Conservation (phyloP, 768 basidiomycete genomes). For the Punctularia strigosozonata region DNA sequence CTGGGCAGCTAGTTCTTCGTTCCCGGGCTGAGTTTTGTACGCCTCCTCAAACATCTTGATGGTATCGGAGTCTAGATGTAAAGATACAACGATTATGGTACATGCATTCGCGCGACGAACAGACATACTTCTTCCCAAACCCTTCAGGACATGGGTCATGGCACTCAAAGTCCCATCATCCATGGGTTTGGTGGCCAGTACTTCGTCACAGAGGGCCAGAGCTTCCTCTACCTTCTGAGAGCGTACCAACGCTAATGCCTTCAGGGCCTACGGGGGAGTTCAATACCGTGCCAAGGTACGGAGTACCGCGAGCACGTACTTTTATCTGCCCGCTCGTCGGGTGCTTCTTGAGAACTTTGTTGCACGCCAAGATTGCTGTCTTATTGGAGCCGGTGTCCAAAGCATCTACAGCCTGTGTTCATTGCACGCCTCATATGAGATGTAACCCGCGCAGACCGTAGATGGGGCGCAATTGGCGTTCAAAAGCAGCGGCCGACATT, state of each 20-base stretch:
- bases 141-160: conserved; percentile 76
- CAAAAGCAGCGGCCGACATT: conserved; percentile 49
- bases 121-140: conserved; percentile 53
- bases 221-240: conserved; percentile 82
- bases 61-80: conserved; percentile 56
- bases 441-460: conserved; percentile 44
- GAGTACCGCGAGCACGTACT: conserved; percentile 22
- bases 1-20: conserved; percentile 77
- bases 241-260: conserved; percentile 75
- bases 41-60: conserved; percentile 81
- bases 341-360: conserved; percentile 81
- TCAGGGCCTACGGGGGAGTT: conserved; percentile 46
- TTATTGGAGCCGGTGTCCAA: conserved; percentile 82
- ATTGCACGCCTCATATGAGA: neutral
- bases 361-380: conserved; percentile 74
- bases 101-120: neutral
- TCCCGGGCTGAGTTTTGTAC: conserved; percentile 66
- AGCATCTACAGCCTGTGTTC: conserved; percentile 58
- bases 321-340: conserved; percentile 64
- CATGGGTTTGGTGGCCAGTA: conserved; percentile 59
- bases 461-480: conserved; percentile 78
- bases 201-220: conserved; percentile 66
- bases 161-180: conserved; percentile 66
- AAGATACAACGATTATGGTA: conserved; percentile 3
- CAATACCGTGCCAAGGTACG: conserved; percentile 4